phyloP scores from a whole-genome alignment of 176 grass and related monocot species.

The Eremochloa ophiuroides region DNA sequence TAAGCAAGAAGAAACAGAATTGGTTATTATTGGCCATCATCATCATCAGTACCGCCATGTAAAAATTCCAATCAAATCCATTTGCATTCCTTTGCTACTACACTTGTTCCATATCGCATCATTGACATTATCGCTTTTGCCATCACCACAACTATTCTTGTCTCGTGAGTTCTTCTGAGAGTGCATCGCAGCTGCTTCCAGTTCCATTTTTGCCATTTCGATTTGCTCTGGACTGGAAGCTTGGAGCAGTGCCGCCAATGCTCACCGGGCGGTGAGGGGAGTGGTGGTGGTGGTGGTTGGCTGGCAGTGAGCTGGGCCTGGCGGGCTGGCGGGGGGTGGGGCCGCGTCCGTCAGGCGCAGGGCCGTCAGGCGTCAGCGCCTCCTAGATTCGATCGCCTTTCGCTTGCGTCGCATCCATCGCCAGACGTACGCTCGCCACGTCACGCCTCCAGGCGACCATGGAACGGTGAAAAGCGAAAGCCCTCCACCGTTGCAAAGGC shows the following conservation, averaged over 20 bases:
- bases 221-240: neutral
- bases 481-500: too few relatives aligned
- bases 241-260: neutral
- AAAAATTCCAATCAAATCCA: slow-evolving; percentile 24
- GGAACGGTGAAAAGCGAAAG: too few relatives aligned
- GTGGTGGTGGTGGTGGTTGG: slow-evolving; percentile 9
- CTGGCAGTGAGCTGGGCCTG: slow-evolving; percentile 55
- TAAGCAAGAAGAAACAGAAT: neutral
- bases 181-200: neutral
- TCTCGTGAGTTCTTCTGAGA: neutral
- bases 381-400: slow-evolving; percentile 41
- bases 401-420: slow-evolving; percentile 7
- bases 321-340: neutral
- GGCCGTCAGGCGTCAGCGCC: slow-evolving; percentile 14
- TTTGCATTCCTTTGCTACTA: neutral
- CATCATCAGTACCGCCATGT: slow-evolving; percentile 9
- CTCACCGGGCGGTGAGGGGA: slow-evolving; percentile 36
- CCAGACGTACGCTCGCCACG: too few relatives aligned
- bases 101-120: neutral
- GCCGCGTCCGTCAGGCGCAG: slow-evolving; percentile 12
- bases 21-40: neutral
- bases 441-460: too few relatives aligned
- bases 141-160: neutral
- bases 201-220: neutral
- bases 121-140: neutral